A percentile compares a stretch with the other conserved stretches of the same genome.
phyloP scores from a whole-genome alignment of 106 monocot genomes.

The Platanthera zijinensis region DNA sequence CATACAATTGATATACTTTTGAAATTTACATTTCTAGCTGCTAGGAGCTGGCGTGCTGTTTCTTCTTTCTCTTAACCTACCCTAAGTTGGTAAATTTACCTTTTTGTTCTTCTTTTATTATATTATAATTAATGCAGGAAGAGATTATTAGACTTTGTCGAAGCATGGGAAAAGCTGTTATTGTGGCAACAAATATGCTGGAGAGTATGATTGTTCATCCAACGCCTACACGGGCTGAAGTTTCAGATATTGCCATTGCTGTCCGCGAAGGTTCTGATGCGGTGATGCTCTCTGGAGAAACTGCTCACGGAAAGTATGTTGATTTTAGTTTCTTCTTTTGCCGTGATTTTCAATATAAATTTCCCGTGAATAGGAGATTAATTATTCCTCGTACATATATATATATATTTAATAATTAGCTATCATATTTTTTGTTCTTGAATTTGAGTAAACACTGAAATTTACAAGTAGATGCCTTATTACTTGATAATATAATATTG shows the following conservation, averaged over 20 bases:
- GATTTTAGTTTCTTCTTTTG: neutral
- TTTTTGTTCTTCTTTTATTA: neutral
- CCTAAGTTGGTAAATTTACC: neutral
- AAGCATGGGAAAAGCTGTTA: conserved; percentile 98
- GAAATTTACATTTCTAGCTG: too few relatives aligned
- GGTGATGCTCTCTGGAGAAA: conserved; percentile 97
- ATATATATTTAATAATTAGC: neutral
- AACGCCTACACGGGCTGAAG: conserved; percentile 94
- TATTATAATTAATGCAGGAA: conserved; percentile 39
- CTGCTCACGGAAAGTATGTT: conserved; percentile 96
- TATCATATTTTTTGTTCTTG: neutral
- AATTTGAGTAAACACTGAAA: neutral
- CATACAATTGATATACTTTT: too few relatives aligned
- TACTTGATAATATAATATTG: neutral
- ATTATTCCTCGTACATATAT: neutral
- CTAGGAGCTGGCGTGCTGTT: too few relatives aligned
- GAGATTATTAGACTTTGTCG: conserved; percentile 90
- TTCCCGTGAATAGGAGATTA: neutral
- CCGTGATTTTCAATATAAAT: neutral
- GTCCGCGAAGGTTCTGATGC: conserved; percentile 96
- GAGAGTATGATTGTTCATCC: conserved; percentile 99
- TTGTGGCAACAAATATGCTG: conserved; percentile 99
- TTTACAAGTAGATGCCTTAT: neutral
- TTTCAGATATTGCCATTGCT: conserved; percentile 96
- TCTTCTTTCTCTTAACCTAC: neutral